Percentiles rank a stretch among this genome's conserved stretches.
These are phyloP conservation scores for Leccinum longicurvipes DNA, from an alignment of 768 basidiomycete genomes.

Conservation along the genomic window DNA sequence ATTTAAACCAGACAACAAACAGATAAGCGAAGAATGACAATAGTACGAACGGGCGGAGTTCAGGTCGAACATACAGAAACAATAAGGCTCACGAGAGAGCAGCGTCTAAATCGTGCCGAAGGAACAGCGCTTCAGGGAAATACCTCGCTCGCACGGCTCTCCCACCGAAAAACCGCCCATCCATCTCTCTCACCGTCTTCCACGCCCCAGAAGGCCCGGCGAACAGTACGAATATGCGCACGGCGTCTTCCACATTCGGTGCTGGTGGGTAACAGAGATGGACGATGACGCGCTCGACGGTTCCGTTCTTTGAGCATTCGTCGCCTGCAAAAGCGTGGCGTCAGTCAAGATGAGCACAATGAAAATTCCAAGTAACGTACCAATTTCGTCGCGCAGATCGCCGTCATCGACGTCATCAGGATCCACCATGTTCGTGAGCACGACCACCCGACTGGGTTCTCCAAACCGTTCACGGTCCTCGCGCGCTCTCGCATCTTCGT, in stretches of 20 bases:
- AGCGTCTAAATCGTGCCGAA: slow-evolving; percentile 47
- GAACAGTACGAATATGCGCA: slow-evolving; percentile 90
- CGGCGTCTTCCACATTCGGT: slow-evolving; percentile 66
- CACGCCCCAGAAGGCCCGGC: slow-evolving; percentile 91
- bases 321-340: slow-evolving; percentile 50
- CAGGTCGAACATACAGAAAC: background rate
- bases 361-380: slow-evolving; percentile 38
- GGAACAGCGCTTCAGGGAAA: slow-evolving; percentile 62
- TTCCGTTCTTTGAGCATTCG: slow-evolving; percentile 87
- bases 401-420: slow-evolving; percentile 82
- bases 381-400: slow-evolving; percentile 85
- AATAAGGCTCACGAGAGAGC: slow-evolving; percentile 20
- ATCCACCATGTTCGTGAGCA: slow-evolving; percentile 88
- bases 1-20: background rate
- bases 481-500: slow-evolving; percentile 73
- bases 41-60: background rate
- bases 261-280: slow-evolving; percentile 73
- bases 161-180: slow-evolving; percentile 91
- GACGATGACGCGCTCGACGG: slow-evolving; percentile 85
- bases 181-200: slow-evolving; percentile 92
- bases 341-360: background rate
- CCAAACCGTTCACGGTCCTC: slow-evolving; percentile 84
- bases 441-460: slow-evolving; percentile 84
- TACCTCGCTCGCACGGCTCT: slow-evolving; percentile 79
- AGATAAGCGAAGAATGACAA: background rate